phyloP scores from a whole-genome alignment of 2,329 filamentous ascomycete species.

The Gnomoniopsis sp. region DNA sequence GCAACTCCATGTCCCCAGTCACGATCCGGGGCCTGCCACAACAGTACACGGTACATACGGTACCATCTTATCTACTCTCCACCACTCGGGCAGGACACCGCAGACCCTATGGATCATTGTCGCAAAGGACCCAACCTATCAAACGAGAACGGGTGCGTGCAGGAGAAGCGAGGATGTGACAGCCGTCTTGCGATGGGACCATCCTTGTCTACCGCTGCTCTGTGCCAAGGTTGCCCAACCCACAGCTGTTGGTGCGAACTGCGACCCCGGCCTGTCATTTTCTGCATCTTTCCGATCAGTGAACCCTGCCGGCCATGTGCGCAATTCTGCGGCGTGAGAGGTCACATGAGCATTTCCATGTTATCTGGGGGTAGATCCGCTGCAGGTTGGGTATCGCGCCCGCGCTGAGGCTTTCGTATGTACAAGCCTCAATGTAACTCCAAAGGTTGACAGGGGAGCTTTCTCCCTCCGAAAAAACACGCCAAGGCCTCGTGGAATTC shows the following conservation, averaged over 20 bases:
- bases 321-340: slow-evolving; percentile 16
- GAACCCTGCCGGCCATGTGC: slow-evolving; percentile 19
- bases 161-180: not conserved
- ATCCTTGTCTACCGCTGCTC: not conserved
- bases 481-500: not conserved
- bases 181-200: not conserved
- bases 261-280: slow-evolving; percentile 20
- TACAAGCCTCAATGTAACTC: slow-evolving; percentile 7
- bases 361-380: not conserved
- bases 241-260: not conserved
- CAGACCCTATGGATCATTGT: not conserved
- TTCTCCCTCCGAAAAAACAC: not conserved
- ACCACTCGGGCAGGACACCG: slow-evolving; percentile 7
- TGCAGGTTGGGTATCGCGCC: not conserved
- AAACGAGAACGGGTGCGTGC: not conserved
- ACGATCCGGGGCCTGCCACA: slow-evolving; percentile 10
- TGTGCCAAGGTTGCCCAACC: not conserved
- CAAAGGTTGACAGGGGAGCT: not conserved
- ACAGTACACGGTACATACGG: not conserved
- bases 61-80: not conserved
- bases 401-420: not conserved
- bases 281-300: slow-evolving; percentile 17
- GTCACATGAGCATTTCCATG: slow-evolving; percentile 6
- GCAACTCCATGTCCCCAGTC: slow-evolving; percentile 16
- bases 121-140: not conserved